Evolutionary conservation across 2,329 filamentous ascomycete genomes (phyloP), one percentile per base, ranked within the genome.

Genomic region (Orbilia ellipsospora): DNA sequence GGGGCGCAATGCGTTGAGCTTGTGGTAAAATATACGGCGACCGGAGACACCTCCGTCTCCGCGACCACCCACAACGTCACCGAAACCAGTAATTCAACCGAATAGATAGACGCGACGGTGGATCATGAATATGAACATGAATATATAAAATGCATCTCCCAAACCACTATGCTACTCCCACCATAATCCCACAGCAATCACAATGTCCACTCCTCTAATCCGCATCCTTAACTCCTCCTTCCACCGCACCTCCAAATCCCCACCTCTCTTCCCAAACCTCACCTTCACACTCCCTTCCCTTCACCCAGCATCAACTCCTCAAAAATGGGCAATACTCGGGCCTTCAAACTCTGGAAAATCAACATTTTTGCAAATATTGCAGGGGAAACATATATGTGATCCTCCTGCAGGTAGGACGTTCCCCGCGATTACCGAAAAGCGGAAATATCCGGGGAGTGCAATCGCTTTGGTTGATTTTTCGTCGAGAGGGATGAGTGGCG

Each of bases 381-480:
- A 89, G 36, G 94, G 94, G 7, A 87, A 90, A 70, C 86, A 94
- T 78, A 84, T 97, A 36, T 91, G 89, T 81, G 84, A 91, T 5
- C 94, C 94, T 3, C 90, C 93, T 0, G 87, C 85, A 2, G 90
- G 92, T 1, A 87, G 94, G 54, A 88, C 89, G 5, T 97, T 90
- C 80, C 95, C 95, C 0, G 92, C 91, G 80, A 86, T 98, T 1
- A 87, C 90, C 13, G 88, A 87, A 1, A 86, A 88, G 56, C 85
- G 74, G 80, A 4, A 86, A 83, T 79, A 85, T 85, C 77, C 82
- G 81, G 64, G 80, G 59, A 82, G 20, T 83, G 85, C 93, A 0
- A 90, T 99, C 70, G 90, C 90, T 79, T 94, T 97, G 84, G 93
- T 98, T 8, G 94, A 95, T 0, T 98, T 98, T 80, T 92, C 93